Evolutionary conservation across 2,329 filamentous ascomycete genomes (phyloP), one percentile per base, ranked within the genome.

Genomic region (Neonectria hederae): DNA sequence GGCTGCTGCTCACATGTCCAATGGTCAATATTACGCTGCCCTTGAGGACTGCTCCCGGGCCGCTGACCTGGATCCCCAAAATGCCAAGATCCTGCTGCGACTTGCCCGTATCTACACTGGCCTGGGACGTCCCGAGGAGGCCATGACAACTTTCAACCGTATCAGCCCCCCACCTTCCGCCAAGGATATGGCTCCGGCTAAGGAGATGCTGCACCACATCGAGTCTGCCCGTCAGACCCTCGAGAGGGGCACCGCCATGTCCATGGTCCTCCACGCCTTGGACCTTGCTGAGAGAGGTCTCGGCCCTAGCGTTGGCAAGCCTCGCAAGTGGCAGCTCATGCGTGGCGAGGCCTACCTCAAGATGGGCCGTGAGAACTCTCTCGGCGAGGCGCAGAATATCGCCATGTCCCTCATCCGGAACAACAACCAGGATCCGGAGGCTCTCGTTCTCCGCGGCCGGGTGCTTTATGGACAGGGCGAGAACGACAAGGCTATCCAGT

Each of bases 341-440:
- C 89, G 93, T 38, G 95, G 93, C 63, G 93, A 97, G 80, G 95
- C 95, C 10, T 92, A 97, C 75, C 81, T 99, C 65, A 95, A 94
- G 82, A 97, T 98, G 90, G 93, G 92, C 64, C 94, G 92, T 66
- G 87, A 90, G 63, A 97, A 97, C 80, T 90, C 93, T 11, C 83
- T 97, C 8, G 94, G 94, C 35, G 94, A 97, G 78, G 95, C 94
- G 5, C 93, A 97, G 80, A 97, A 94, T 76, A 89, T 98, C 59
- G 94, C 94, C 73, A 97, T 97, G 88, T 88, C 87, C 3, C 81
- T 99, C 72, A 84, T 99, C 66, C 89, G 96, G 57, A 85, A 87
- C 76, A 98, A 98, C 82, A 93, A 85, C 77, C 91, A 95, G 76
- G 96, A 99, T 75, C 94, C 96, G 2, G 96, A 99, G 81, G 96